A percentile compares a stretch with the other conserved stretches of the same genome.
phyloP scores from a whole-genome alignment of 1,139 yeast genomes.

The Barnettozyma hawaiiensis region DNA sequence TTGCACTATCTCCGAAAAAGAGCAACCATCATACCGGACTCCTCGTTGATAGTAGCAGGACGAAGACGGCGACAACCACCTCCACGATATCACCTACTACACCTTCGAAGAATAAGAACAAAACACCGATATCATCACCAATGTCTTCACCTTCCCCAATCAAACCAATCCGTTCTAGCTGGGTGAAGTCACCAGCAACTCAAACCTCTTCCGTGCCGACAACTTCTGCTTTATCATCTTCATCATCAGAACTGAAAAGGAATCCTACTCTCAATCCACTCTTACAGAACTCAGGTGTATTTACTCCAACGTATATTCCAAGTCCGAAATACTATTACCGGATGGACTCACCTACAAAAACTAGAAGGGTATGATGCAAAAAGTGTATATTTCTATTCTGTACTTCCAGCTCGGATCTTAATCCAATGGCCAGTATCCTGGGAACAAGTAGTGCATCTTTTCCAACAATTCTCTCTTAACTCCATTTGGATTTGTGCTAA shows the following conservation, averaged over 20 bases:
- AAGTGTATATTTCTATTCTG: no score
- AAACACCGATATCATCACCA: constrained; percentile 26
- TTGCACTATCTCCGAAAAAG: constrained; percentile 21
- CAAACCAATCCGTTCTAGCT: constrained; percentile 8
- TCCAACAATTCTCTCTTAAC: constrained; percentile 67
- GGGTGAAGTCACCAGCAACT: constrained; percentile 6
- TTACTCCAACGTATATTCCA: constrained; percentile 33
- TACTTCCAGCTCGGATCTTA: no score
- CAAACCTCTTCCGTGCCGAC: constrained; percentile 9
- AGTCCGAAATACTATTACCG: constrained; percentile 38
- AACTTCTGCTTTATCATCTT: neutral
- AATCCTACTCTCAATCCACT: constrained; percentile 8
- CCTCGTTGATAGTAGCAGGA: constrained; percentile 6
- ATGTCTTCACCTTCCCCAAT: constrained; percentile 25
- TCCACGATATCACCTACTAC: constrained; percentile 2
- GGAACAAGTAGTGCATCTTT: constrained; percentile 82
- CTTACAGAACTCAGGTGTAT: constrained; percentile 7
- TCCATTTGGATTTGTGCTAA: constrained; percentile 74
- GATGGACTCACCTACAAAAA: constrained; percentile 37
- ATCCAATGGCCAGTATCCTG: constrained; percentile 75
- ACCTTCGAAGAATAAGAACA: constrained; percentile 6
- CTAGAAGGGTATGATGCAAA: constrained; percentile 25
- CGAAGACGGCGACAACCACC: neutral
- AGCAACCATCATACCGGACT: neutral
- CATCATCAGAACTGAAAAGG: constrained; percentile 2